Percentiles rank a stretch among this genome's conserved stretches.
Conservation (phyloP, 1,139 yeast species). For the Taiozyma onychis region DNA sequence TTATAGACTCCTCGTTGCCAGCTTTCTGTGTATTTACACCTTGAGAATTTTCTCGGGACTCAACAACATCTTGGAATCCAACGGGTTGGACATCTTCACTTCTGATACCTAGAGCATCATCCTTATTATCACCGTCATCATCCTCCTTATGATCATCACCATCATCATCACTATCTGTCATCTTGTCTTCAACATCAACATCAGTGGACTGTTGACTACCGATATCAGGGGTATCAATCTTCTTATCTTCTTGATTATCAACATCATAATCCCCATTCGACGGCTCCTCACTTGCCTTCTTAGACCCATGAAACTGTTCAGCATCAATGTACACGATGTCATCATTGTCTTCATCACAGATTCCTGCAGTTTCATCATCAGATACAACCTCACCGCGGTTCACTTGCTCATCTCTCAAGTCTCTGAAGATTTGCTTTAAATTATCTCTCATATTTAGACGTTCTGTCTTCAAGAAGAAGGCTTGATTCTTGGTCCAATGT, state of each 20-base stretch:
- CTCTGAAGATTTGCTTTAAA: constrained; percentile 29
- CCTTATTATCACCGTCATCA: background rate
- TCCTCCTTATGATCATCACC: no score
- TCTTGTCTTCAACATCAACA: background rate
- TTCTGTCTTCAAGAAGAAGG: constrained; percentile 31
- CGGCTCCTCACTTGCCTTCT: constrained; percentile 1
- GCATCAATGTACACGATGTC: constrained; percentile 18
- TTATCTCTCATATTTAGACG: constrained; percentile 32
- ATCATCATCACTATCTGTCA: no score
- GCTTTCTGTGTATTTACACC: background rate
- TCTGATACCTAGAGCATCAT: background rate
- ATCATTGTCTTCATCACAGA: constrained; percentile 9
- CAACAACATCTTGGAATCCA: background rate
- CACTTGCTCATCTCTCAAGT: constrained; percentile 36
- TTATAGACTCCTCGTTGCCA: background rate
- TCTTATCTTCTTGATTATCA: background rate
- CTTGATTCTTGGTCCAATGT: constrained; percentile 16
- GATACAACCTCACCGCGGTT: constrained; percentile 15
- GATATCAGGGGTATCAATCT: no score
- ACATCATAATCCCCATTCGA: background rate
- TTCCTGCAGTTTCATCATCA: constrained; percentile 1
- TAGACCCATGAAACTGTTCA: constrained; percentile 13
- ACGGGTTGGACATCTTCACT: background rate
- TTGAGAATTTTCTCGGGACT: no score
- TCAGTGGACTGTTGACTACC: background rate